Evolutionary conservation across 2,329 filamentous ascomycete species (phyloP), one percentile per base, ranked within the genome.

Genomic region (Penicillium sp.): DNA sequence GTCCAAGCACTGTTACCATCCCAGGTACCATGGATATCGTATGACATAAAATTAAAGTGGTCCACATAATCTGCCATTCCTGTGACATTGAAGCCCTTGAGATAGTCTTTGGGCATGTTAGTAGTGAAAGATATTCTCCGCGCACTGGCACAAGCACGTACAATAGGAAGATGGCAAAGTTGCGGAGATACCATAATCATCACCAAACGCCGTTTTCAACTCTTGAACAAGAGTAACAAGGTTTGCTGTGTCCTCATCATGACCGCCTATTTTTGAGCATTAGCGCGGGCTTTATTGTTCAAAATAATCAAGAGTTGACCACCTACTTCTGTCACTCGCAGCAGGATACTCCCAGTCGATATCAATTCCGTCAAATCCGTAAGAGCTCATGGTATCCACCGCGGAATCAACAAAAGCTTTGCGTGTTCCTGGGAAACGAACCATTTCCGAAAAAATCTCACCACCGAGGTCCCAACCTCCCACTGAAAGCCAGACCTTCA

Each of bases 361-460:
- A 42, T 66, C 61, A 14, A 66, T 56, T 2, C 61, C 64, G 22
- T 61, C 56, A 48, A 66, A 66, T 2, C 51, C 58, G 41, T 60
- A 61, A n/a, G n/a, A n/a, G n/a, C n/a, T n/a, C n/a, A n/a, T n/a
- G n/a, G n/a, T n/a, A 2, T 37, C 48, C 22, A 59, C 50, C 4
- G 47, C 37, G 6, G 61, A 63, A 0, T 51, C 8, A 27, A 62
- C 56, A 27, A 66, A 66, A 0, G 47, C 22, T 6, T 41, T 45
- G 2, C 55, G 50, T 3, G 50, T 59, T 0, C 46, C 61, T 0
- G 54, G 27, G 29, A 47, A 55, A 6, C 51, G 37, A 5, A 45
- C 58, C 51, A 66, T 54, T 20, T 60, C 45, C 2, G 55, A 58
- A 23, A 63, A 63, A 11, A 51, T 20, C 25, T 52, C 49, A 3